Evolutionary conservation across 1,139 yeast genomes (phyloP), one percentile per base, ranked within the genome.

Genomic region (Debaryomyces nepalensis): DNA sequence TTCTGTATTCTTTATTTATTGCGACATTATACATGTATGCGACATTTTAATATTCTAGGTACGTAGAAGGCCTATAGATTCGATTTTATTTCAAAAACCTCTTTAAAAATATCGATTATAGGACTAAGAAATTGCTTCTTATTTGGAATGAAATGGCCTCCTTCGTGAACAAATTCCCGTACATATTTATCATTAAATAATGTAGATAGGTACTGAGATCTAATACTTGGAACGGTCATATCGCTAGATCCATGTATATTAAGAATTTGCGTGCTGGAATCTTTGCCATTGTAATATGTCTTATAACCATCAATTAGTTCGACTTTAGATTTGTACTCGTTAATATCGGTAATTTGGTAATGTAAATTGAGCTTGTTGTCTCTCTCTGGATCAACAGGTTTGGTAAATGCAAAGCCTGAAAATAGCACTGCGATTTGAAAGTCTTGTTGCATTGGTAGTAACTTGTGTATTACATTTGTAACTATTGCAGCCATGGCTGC

Each of bases 401-500:
- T 73, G 3, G 84, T 77, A 56, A 80, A 76, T 4, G 79, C 75
- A 54, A 81, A 81, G 4, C 84, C 83, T 3, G 85, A 75, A 39
- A 81, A 68, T 18, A 75, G 58, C 11, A 81, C 52, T 19, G 82
- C 70, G 31, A 78, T 64, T 46, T 77, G 73, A 53, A 82, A 75
- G 35, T 50, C 42, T 18, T 63, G 68, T 32, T 70, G 74, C 10
- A 52, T 54, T 4, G 81, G 79, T 2, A 76, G 55, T 29, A 69
- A 50, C 42, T 64, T 60, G 9, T 50, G 50, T 43, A 81, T 66
- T 18, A 64, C 62, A 49, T 77, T 78, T 29, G 82, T 64, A 7
- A 81, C 54, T 19, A 81, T 68, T 3, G 82, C 81, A 1, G 95
- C 80, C 59, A 93, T 68, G 3, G 95, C 96, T 1, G 97, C 95